These are phyloP conservation scores for Breviolum minutum DNA, from an alignment of 73 alveolate genomes.

Conservation along the genomic window DNA sequence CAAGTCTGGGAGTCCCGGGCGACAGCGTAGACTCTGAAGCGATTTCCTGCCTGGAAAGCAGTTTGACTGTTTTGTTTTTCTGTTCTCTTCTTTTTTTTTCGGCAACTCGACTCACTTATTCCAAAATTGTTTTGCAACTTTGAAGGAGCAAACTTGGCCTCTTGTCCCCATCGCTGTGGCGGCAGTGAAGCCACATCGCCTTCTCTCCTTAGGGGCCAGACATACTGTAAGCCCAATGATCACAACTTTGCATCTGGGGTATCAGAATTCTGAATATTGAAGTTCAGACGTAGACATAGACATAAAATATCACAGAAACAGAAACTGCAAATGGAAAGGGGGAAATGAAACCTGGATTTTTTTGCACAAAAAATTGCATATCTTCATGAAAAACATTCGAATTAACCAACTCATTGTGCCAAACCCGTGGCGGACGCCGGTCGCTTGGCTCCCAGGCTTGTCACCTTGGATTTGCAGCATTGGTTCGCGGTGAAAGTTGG, in stretches of 20 bases:
- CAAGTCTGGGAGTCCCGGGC: not conserved
- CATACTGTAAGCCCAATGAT: not conserved
- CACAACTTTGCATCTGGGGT: not conserved
- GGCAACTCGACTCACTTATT: too few relatives aligned
- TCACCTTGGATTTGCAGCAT: not conserved
- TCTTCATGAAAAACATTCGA: too few relatives aligned
- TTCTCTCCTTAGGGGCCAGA: not conserved
- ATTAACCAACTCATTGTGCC: too few relatives aligned
- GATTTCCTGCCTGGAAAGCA: conserved; percentile 20
- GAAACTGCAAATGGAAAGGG: not conserved
- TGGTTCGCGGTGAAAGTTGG: not conserved
- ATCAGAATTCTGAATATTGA: not conserved
- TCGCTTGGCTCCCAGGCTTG: not conserved
- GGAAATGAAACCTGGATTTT: too few relatives aligned
- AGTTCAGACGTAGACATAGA: not conserved
- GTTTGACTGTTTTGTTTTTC: not conserved
- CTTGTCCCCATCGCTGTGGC: conserved; percentile 28
- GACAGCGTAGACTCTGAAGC: conserved; percentile 52
- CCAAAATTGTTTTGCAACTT: too few relatives aligned
- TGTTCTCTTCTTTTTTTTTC: too few relatives aligned
- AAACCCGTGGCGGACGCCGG: too few relatives aligned
- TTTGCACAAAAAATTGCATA: too few relatives aligned
- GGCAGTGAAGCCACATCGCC: conserved; percentile 33
- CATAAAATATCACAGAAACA: not conserved
- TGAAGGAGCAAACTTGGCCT: not conserved